Evolutionary conservation across 306 rosid species (phyloP).

Genomic region (Sechiopsis laciniata): DNA sequence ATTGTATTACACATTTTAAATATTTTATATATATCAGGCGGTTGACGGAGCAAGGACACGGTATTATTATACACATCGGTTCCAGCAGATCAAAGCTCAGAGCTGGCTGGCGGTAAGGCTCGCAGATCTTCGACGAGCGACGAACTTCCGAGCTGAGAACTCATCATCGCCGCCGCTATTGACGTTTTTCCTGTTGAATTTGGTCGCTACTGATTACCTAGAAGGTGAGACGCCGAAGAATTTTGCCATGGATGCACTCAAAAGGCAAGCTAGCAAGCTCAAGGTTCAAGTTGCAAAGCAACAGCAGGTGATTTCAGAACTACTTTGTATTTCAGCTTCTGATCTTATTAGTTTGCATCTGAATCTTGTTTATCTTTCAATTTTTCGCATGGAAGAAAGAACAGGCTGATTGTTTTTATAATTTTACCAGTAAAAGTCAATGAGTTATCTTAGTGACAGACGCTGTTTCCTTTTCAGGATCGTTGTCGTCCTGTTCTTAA

Average conservation of each 20-base stretch:
- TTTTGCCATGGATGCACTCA: constrained; percentile 68
- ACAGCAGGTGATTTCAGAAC: constrained; percentile 47
- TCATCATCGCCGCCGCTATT: background rate
- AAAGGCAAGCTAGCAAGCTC: constrained; percentile 83
- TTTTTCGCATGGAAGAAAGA: background rate
- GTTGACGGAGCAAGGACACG: background rate
- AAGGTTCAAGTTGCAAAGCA: constrained; percentile 93
- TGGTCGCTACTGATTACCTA: background rate
- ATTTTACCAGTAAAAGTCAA: background rate
- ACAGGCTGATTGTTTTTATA: background rate
- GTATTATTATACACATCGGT: background rate
- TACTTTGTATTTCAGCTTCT: background rate
- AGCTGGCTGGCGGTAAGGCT: background rate
- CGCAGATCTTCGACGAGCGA: constrained; percentile 4
- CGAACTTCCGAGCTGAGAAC: background rate
- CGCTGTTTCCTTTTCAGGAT: background rate
- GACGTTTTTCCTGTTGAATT: background rate
- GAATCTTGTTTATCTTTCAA: background rate
- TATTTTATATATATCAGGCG: background rate
- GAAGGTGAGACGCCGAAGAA: constrained; percentile 15
- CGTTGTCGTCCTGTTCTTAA: background rate
- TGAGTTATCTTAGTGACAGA: background rate
- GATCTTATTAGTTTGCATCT: background rate
- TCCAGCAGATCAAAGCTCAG: background rate
- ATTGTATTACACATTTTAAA: background rate